Conservation (phyloP, 1,284 basidiomycete species). For the Phlebopus sp. region DNA sequence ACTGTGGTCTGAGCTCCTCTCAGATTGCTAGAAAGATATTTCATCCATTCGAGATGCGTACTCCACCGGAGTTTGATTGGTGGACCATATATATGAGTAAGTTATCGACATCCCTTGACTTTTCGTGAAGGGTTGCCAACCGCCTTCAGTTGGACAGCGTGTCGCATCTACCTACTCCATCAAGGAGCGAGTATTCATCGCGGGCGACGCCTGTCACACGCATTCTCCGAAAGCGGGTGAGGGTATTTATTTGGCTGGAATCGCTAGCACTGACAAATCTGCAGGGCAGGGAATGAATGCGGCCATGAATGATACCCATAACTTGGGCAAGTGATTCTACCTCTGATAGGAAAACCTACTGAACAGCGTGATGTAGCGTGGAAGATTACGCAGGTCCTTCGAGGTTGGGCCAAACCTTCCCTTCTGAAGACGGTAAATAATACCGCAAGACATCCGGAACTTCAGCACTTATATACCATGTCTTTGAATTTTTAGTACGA, state of each 20-base stretch:
- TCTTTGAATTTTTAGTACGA: constrained; percentile 51
- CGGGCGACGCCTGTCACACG: constrained; percentile 77
- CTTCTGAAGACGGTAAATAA: constrained; percentile 58
- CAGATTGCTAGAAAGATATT: constrained; percentile 63
- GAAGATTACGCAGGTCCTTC: constrained; percentile 74
- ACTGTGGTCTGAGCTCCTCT: background rate
- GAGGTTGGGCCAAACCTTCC: constrained; percentile 63
- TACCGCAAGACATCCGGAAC: background rate
- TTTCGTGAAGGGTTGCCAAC: background rate
- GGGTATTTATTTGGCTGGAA: background rate
- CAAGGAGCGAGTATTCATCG: constrained; percentile 71
- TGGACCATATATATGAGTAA: constrained; percentile 72
- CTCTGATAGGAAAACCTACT: background rate
- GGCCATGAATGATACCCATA: constrained; percentile 83
- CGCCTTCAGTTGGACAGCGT: constrained; percentile 57
- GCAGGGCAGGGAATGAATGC: constrained; percentile 63
- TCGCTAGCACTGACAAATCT: no score
- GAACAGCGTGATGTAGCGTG: constrained; percentile 44
- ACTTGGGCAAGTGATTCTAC: constrained; percentile 47
- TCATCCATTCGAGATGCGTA: constrained; percentile 60
- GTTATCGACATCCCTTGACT: constrained; percentile 15
- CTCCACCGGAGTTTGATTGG: constrained; percentile 64
- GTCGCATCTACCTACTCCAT: constrained; percentile 66
- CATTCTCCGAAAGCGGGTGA: constrained; percentile 73
- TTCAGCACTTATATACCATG: background rate